Evolutionary conservation across 2,329 filamentous ascomycete genomes (phyloP).

Genomic region (Corinectria fuckeliana): DNA sequence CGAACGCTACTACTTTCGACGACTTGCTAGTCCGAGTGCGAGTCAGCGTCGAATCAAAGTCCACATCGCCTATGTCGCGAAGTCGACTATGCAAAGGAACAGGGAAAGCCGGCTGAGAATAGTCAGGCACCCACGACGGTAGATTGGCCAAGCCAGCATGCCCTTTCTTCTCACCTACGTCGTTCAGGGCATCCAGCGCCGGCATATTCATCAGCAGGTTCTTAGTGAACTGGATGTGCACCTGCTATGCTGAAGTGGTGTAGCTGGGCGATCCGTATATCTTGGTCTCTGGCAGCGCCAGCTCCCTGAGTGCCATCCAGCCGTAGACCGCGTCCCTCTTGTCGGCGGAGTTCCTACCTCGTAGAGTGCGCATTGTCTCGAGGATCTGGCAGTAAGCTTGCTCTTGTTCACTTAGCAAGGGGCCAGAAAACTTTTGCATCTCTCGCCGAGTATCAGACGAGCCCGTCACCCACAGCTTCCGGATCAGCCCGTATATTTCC

Average conservation of each 20-base stretch:
- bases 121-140: slow-evolving; percentile 13
- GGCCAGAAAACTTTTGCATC: not conserved
- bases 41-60: slow-evolving; percentile 3
- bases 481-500: not conserved
- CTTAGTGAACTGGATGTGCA: not conserved
- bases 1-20: not conserved
- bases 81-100: not conserved
- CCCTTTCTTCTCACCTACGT: slow-evolving; percentile 11
- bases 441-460: not conserved
- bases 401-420: not conserved
- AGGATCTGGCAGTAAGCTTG: not conserved
- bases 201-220: not conserved
- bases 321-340: slow-evolving; percentile 1
- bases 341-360: not conserved
- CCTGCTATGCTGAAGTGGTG: not conserved
- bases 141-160: not conserved
- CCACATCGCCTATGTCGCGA: not conserved
- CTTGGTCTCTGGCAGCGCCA: not conserved
- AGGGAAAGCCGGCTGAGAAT: not conserved
- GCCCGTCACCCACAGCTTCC: not conserved
- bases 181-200: slow-evolving; percentile 6
- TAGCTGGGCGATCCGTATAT: not conserved
- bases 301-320: not conserved
- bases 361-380: not conserved
- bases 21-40: not conserved